These are phyloP conservation scores for Neurospora sp. DNA, from an alignment of 495 filamentous ascomycete genomes.

Conservation along the genomic window DNA sequence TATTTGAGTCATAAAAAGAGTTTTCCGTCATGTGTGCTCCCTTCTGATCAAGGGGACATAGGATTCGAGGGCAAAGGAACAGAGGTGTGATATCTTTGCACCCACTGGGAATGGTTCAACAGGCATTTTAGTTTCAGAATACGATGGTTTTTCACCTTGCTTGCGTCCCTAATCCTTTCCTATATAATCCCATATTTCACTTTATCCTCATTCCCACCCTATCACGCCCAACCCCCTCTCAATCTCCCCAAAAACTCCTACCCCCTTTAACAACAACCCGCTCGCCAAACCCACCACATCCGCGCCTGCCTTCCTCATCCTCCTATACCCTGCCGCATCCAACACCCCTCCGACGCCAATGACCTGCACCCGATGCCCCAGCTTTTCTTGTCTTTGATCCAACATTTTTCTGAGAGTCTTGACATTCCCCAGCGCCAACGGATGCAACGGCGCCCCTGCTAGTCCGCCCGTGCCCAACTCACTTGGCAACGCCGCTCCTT, in stretches of 20 bases:
- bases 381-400: conserved; percentile 24
- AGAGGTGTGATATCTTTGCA: too few species aligned
- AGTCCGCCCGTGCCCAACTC: conserved; percentile 53
- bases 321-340: conserved; percentile 44
- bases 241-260: conserved; percentile 50
- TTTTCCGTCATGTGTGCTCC: too few species aligned
- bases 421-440: conserved; percentile 66
- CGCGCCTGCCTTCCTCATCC: conserved; percentile 57
- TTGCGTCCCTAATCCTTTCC: too few species aligned
- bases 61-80: too few species aligned
- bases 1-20: too few species aligned
- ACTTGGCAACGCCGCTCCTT: conserved; percentile 5
- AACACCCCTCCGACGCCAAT: conserved; percentile 61
- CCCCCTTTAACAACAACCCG: conserved; percentile 49
- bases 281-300: conserved; percentile 53
- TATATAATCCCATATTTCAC: too few species aligned
- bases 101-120: too few species aligned
- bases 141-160: too few species aligned
- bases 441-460: conserved; percentile 57
- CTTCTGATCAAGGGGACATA: too few species aligned
- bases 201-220: too few species aligned
- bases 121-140: too few species aligned
- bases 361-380: conserved; percentile 37
- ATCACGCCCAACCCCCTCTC: conserved; percentile 9
- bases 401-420: conserved; percentile 45